Conservation (phyloP, 768 basidiomycete genomes). For the Cantharellus anzutake region DNA sequence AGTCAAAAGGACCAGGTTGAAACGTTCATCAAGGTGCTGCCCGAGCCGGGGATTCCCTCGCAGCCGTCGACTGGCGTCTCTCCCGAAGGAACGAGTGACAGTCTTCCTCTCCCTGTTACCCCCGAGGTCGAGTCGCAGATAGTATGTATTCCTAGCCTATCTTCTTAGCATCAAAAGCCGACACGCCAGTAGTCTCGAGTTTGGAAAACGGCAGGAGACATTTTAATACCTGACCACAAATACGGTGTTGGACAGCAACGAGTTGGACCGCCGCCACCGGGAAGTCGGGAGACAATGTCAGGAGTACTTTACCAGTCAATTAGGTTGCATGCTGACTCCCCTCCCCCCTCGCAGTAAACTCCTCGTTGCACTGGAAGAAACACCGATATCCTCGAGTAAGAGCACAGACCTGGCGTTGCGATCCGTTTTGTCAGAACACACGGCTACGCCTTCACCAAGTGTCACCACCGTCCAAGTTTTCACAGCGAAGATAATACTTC, state of each 20-base stretch:
- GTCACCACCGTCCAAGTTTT: background rate
- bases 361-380: background rate
- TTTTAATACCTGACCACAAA: constrained; percentile 2
- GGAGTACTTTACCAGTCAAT: too few relatives aligned
- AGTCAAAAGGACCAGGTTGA: too few relatives aligned
- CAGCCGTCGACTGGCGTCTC: too few relatives aligned
- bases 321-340: too few relatives aligned
- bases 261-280: background rate
- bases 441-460: constrained; percentile 1
- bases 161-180: background rate
- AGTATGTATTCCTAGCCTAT: background rate
- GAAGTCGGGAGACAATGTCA: constrained; percentile 4
- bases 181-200: background rate
- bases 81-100: background rate
- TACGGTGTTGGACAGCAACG: background rate
- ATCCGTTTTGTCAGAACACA: background rate
- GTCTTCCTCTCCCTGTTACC: background rate
- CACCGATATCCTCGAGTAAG: background rate
- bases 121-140: background rate
- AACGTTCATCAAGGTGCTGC: too few relatives aligned
- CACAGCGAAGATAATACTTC: constrained; percentile 4
- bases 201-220: constrained; percentile 5
- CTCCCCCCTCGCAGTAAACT: background rate
- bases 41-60: too few relatives aligned
- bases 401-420: background rate